A percentile compares a stretch with the other conserved stretches of the same genome.
phyloP scores from a whole-genome alignment of 2,329 filamentous ascomycete species.

The Graphilbum fragrans region DNA sequence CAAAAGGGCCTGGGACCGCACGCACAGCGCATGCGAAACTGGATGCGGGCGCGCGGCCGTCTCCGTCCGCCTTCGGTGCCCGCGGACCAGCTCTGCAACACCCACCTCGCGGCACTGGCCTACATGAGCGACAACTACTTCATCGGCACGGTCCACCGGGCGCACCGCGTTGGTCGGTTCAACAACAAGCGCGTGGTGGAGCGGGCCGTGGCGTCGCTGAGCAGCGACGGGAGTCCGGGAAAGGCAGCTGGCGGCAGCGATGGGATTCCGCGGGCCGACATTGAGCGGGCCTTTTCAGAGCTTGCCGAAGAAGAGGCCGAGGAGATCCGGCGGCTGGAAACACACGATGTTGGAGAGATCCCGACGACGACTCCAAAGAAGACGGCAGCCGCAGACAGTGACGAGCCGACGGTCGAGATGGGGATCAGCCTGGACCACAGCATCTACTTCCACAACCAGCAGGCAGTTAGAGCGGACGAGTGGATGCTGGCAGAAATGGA shows the following conservation, averaged over 20 bases:
- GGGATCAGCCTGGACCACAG: slow-evolving; percentile 69
- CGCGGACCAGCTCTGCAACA: slow-evolving; percentile 19
- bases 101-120: slow-evolving; percentile 75
- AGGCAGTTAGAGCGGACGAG: slow-evolving; percentile 45
- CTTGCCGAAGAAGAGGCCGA: slow-evolving; percentile 1
- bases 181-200: background rate
- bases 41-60: slow-evolving; percentile 43
- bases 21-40: background rate
- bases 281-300: background rate
- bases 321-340: background rate
- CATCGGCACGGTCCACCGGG: slow-evolving; percentile 71
- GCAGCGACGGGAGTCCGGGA: background rate
- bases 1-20: slow-evolving; percentile 20
- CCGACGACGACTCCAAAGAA: too few relatives aligned
- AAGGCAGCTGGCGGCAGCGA: too few relatives aligned
- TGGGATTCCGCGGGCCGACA: background rate
- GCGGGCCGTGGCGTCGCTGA: background rate
- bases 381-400: too few relatives aligned
- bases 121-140: slow-evolving; percentile 92
- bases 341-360: background rate
- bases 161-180: slow-evolving; percentile 40
- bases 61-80: background rate
- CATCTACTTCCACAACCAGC: slow-evolving; percentile 54
- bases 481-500: slow-evolving; percentile 76
- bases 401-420: slow-evolving; percentile 47